phyloP scores from a whole-genome alignment of 768 basidiomycete species.

The Podaxis rugospora region DNA sequence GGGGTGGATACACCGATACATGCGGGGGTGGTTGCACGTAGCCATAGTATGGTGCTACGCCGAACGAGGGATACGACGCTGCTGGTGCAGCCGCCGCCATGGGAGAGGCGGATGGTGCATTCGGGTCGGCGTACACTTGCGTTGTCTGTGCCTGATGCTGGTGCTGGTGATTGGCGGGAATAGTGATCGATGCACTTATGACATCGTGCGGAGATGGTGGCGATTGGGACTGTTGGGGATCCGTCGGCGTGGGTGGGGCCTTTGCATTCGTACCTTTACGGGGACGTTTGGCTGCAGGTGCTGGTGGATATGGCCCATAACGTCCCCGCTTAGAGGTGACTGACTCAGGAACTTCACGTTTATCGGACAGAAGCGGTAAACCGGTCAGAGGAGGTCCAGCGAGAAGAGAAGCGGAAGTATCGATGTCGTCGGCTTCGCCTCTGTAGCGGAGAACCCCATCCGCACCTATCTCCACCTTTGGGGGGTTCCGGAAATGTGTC shows the following conservation, averaged over 20 bases:
- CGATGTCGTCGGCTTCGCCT: constrained; percentile 76
- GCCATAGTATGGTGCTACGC: constrained; percentile 25
- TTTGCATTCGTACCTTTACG: constrained; percentile 29
- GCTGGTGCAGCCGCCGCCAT: constrained; percentile 7
- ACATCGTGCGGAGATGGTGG: neutral
- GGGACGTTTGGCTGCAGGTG: constrained; percentile 26
- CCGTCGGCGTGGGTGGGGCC: neutral
- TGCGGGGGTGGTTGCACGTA: constrained; percentile 13
- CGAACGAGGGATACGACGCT: constrained; percentile 25
- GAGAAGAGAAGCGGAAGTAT: constrained; percentile 37
- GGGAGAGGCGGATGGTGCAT: constrained; percentile 10
- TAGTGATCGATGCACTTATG: neutral
- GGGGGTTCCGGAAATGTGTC: constrained; percentile 87
- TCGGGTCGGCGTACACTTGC: constrained; percentile 23
- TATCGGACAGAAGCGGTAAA: constrained; percentile 46
- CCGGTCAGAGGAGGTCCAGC: constrained; percentile 23
- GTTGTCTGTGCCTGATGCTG: constrained; percentile 12
- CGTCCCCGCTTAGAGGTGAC: constrained; percentile 33
- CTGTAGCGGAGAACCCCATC: constrained; percentile 83
- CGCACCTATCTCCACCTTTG: constrained; percentile 79
- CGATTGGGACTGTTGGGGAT: neutral
- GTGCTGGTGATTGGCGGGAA: neutral
- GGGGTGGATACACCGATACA: constrained; percentile 10
- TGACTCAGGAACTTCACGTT: constrained; percentile 32
- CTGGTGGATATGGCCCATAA: constrained; percentile 35